Evolutionary conservation across 176 grass and related monocot genomes (phyloP).

Genomic region (Ensete ventricosum): DNA sequence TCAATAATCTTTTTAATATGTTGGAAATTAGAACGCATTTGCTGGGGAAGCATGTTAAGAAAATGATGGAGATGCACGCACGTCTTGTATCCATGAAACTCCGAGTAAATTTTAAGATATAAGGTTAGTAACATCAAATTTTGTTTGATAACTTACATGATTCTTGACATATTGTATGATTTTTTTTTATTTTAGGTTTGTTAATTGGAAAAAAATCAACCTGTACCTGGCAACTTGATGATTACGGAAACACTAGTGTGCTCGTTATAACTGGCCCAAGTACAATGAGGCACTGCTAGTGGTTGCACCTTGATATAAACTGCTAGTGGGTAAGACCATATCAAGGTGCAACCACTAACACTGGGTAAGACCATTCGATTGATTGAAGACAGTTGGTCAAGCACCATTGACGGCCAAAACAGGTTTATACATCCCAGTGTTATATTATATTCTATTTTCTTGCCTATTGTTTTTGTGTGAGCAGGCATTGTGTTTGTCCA

Average conservation of each 20-base stretch:
- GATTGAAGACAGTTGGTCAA: slow-evolving; percentile 64
- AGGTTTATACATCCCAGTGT: slow-evolving; percentile 25
- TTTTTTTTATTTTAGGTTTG: slow-evolving; percentile 35
- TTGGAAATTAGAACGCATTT: no score
- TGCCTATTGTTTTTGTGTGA: no score
- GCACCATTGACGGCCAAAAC: slow-evolving; percentile 76
- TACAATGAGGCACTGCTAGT: no score
- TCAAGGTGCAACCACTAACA: no score
- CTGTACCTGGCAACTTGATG: slow-evolving; percentile 63
- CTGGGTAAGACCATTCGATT: slow-evolving; percentile 74
- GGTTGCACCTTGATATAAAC: no score
- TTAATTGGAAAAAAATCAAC: slow-evolving; percentile 41
- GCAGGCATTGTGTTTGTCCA: not conserved
- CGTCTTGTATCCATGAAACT: slow-evolving; percentile 41
- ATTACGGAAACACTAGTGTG: slow-evolving; percentile 54
- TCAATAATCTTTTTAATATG: slow-evolving; percentile 5
- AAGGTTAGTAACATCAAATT: slow-evolving; percentile 4
- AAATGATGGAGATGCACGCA: slow-evolving; percentile 30
- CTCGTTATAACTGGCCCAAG: slow-evolving; percentile 78
- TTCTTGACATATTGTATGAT: slow-evolving; percentile 11
- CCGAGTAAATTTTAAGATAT: slow-evolving; percentile 32
- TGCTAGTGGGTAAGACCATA: no score
- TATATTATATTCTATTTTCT: no score
- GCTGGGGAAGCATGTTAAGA: slow-evolving; percentile 38
- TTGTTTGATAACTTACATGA: slow-evolving; percentile 24